Base-by-base conservation (phyloP, 2,329 filamentous ascomycete genomes). In the Botrytis galanthina region DNA sequence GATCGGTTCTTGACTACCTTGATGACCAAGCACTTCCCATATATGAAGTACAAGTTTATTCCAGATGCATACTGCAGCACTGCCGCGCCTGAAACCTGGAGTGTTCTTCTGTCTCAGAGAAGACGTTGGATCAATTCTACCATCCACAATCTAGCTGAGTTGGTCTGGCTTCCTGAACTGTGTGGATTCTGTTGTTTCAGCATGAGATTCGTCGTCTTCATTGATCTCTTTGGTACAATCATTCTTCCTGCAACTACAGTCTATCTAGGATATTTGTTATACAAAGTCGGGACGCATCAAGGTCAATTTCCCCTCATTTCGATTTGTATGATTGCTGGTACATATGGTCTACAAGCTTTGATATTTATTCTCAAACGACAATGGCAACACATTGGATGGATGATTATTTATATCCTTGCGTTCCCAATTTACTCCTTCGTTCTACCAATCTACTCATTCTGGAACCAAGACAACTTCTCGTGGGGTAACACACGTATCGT, bases 101-200 rank as follows among this genome's bases (percentile, higher is more conserved):
- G 91, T 80, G 94, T 99, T 79, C 85, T 99, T 78, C 87, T 99
- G 46, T 99, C 96, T n/a, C 96, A 99, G 82, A 91, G 96, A 87
- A 94, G 96, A 86, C 92, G 96, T 82, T 99, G 96, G 96, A 99
- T 99, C 83, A 99, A 99, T 85, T 98, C 96, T 1, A 99, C 96
- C 16, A 92, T 99, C 75, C 96, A 99, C 87, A 99, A 99, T 82
- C 83, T 99, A 81, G 92, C 92, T 39, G 96, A 99, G 82, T 86
- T 99, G 80, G 91, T 97, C 81, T 92, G 92, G 79, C 87, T 99
- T 64, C 92, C 95, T 82, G 94, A 99, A 80, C 91, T 99, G 83
- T 99, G 96, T 81, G 96, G 96, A 78, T 99, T 99, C 90, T 99
- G 96, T 85, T 97, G 93, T 84, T 98, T 98, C 86, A 94, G 93